Base-by-base conservation (phyloP, 305 asterid genomes). In the Solanum aculeatissimum region DNA sequence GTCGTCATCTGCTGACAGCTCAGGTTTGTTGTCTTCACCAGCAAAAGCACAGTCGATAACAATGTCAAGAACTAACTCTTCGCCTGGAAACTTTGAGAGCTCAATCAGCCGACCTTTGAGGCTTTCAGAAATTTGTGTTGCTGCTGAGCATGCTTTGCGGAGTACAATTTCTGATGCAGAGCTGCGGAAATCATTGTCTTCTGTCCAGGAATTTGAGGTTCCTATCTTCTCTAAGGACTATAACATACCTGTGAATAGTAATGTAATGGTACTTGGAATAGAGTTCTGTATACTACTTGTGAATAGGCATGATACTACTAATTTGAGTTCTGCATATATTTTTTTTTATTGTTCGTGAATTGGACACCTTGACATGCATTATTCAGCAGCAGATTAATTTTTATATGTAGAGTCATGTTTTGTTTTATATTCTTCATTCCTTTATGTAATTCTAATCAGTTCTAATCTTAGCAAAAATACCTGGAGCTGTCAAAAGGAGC, bases 401-500 rank as follows among this genome's bases (percentile, higher is more conserved):
- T 51, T 10, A 16, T 27, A 75, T 49, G 82, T 75, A 16, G 42
- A 25, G 40, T 51, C 47, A 29, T 51, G 63, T 51, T 77, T 51
- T 77, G 19, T 62, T 87, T 23, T 74, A 2, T 40, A 27, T 85
- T 86, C 83, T 68, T 63, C 43, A 77, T 81, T 77, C 65, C 77
- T 51, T 77, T 9, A 29, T 51, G 82, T 47, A 51, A 51, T 77
- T 77, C 82, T 77, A 77, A 77, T 77, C 19, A 77, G 83, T 82
- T 57, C 71, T 63, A 68, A 53, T 89, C 88, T 85, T 91, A 97
- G 99, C 87, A 95, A 93, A 94, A 94, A 84, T 95, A 95, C 89
- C 87, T 97, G 85, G 98, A 97, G 86, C 92, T 97, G 83, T 91
- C 98, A 84, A 95, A 97, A 90, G 98, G 98, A 86, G 99, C 98